A percentile compares a stretch with the other conserved stretches of the same genome.
phyloP scores from a whole-genome alignment of 2,329 filamentous ascomycete species.

The Lizonia empirigonia region DNA sequence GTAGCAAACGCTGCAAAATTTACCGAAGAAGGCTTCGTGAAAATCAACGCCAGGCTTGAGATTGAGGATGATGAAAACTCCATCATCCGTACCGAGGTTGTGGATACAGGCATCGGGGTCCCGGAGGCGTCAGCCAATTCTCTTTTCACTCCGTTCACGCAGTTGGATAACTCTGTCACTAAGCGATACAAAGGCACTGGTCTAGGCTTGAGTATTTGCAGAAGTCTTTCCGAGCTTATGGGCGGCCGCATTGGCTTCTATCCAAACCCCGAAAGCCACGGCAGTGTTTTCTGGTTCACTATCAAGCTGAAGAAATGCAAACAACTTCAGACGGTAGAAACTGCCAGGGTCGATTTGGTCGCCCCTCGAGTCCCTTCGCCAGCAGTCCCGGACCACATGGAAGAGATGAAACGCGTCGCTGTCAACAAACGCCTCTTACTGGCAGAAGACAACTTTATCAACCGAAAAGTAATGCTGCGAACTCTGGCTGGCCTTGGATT shows the following conservation, averaged over 20 bases:
- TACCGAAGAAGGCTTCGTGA: slow-evolving; percentile 61
- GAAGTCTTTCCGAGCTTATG: slow-evolving; percentile 62
- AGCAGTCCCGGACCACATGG: slow-evolving; percentile 20
- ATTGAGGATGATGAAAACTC: slow-evolving; percentile 53
- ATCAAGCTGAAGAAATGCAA: slow-evolving; percentile 43
- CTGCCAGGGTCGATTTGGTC: slow-evolving; percentile 20
- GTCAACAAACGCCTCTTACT: slow-evolving; percentile 44
- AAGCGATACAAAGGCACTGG: slow-evolving; percentile 63
- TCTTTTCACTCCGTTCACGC: slow-evolving; percentile 63
- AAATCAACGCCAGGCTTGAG: slow-evolving; percentile 51
- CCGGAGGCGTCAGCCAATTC: slow-evolving; percentile 51
- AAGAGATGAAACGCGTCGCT: slow-evolving; percentile 31
- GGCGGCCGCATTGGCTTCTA: slow-evolving; percentile 58
- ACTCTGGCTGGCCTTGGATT: slow-evolving; percentile 50
- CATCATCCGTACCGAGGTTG: slow-evolving; percentile 58
- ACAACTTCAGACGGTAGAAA: slow-evolving; percentile 24
- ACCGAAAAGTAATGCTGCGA: slow-evolving; percentile 55
- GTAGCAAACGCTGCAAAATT: slow-evolving; percentile 67
- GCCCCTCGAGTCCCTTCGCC: slow-evolving; percentile 13
- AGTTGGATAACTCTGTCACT: slow-evolving; percentile 60
- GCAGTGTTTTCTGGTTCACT: slow-evolving; percentile 61
- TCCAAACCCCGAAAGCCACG: slow-evolving; percentile 54
- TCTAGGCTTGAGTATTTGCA: slow-evolving; percentile 63
- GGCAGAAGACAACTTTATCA: slow-evolving; percentile 57
- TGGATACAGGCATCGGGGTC: slow-evolving; percentile 62